Evolutionary conservation across 305 asterid species (phyloP), one percentile per base, ranked within the genome.

Genomic region (Solanum hybrid): DNA sequence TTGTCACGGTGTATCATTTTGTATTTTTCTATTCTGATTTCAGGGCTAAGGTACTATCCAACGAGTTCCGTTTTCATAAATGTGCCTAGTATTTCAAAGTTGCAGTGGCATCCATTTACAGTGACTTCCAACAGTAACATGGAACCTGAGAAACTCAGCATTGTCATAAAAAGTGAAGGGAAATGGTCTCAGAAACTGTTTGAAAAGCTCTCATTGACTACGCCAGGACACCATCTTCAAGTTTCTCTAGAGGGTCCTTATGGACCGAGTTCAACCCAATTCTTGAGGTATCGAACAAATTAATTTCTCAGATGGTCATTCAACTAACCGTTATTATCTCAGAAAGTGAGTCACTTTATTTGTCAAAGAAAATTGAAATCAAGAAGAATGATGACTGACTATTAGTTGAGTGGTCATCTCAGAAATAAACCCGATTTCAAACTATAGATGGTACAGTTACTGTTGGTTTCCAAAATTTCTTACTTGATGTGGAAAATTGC

Each of bases 171-270:
- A 87, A 86, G 89, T 17, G 88, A 84, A n/a, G 94, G 95, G 15
- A 91, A 90, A 80, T 93, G 94, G 94, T 89, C 93, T 78, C 89
- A 51, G 32, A 93, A 93, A 91, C 93, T 95, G 33, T 90, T 91
- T 83, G 68, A 87, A 39, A 93, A 92, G 32, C 94, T 95, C 39
- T 93, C 93, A 29, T 90, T 92, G 3, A 85, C 93, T 51, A 39
- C 61, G 4, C 90, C 93, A 29, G 37, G 27, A 79, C 93, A 93
- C 75, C 91, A 82, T 91, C 92, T 95, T 81, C 80, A 89, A 32
- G 95, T 92, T 77, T 94, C 96, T 29, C 91, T 94, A 4, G 97
- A 95, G 92, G 97, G 97, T 80, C 98, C 98, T 41, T 93, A 94
- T 31, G 96, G 93, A 45, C 97, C 95, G 51, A 79, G 93, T 17